Evolutionary conservation across 2,329 filamentous ascomycete genomes (phyloP).

Genomic region (Fusarium anthophilum): DNA sequence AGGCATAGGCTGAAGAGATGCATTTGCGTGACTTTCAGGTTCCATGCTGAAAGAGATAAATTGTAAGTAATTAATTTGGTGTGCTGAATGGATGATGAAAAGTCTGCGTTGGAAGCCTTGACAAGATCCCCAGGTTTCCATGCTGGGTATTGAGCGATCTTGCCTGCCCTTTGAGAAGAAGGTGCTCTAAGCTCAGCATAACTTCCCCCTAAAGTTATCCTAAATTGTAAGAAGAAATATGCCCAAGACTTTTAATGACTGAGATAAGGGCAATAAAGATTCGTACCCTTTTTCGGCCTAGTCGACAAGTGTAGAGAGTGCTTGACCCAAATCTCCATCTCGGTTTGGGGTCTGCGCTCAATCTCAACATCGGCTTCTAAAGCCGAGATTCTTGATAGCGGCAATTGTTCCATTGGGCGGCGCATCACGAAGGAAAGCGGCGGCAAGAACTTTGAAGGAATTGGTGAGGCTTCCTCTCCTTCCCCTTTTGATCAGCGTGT

Average conservation of each 20-base stretch:
- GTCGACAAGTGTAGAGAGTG: background rate
- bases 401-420: background rate
- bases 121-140: background rate
- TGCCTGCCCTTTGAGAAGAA: background rate
- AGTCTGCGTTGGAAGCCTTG: background rate
- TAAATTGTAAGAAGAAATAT: background rate
- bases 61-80: background rate
- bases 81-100: background rate
- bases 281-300: background rate
- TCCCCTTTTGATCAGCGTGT: background rate
- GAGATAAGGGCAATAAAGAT: background rate
- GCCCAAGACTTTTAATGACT: background rate
- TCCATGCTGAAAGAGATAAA: background rate
- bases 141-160: background rate
- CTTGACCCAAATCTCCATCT: background rate
- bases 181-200: background rate
- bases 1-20: no score
- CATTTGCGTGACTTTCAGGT: background rate
- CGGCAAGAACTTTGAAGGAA: background rate
- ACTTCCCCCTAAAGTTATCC: background rate
- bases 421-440: background rate
- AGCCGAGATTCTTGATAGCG: background rate
- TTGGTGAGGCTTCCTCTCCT: background rate
- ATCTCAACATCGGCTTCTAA: background rate
- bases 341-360: background rate